Conservation (phyloP, 345 rosid species). For the Cardamine chenopodiifolia region DNA sequence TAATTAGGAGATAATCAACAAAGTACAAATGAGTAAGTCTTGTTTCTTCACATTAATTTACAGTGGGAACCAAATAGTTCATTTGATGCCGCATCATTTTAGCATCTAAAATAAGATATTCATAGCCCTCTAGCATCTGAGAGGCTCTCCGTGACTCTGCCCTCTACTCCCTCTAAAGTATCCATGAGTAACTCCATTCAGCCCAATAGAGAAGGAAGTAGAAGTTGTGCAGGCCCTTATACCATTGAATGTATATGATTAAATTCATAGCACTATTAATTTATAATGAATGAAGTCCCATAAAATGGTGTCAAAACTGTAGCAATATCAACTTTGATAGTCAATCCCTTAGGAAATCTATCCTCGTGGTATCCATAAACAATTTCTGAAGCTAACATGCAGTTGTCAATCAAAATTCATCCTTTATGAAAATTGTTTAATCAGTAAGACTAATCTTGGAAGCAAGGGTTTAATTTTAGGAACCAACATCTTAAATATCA, state of each 20-base stretch:
- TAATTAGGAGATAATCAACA: neutral
- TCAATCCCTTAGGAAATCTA: neutral
- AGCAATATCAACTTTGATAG: neutral
- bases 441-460: neutral
- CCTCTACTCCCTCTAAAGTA: neutral
- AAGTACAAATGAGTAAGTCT: neutral
- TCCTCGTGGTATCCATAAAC: neutral
- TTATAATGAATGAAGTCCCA: neutral
- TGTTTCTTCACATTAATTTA: neutral
- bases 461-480: neutral
- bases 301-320: neutral
- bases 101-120: neutral
- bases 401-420: too few species aligned
- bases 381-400: neutral
- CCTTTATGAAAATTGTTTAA: neutral
- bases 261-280: neutral
- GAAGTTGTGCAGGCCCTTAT: neutral
- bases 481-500: neutral
- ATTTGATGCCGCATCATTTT: neutral
- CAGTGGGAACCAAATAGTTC: neutral
- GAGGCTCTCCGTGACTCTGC: too few species aligned
- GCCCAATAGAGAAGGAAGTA: too few species aligned
- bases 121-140: neutral
- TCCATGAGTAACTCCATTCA: neutral
- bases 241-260: neutral